Evolutionary conservation across 1,284 basidiomycete genomes (phyloP).

Genomic region (Moesziomyces parantarcticus): DNA sequence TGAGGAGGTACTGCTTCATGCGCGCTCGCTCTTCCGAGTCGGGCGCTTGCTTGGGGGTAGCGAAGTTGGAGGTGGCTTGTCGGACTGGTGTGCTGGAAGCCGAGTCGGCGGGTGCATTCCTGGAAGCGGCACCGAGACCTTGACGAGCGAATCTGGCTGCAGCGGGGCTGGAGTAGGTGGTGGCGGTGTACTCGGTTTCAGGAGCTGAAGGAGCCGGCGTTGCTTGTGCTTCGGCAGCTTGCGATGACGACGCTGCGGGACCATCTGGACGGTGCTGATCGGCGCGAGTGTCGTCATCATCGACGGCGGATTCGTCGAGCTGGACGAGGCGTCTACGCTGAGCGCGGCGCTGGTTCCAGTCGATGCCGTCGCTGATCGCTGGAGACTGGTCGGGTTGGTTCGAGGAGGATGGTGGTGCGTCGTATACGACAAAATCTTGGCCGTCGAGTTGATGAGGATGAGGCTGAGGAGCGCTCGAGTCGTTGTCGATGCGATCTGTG

Average conservation of each 20-base stretch:
- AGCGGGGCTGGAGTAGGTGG: conserved; percentile 47
- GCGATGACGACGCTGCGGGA: conserved; percentile 1
- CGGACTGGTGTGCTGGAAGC: conserved; percentile 30
- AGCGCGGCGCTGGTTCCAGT: conserved; percentile 34
- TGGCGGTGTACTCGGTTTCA: conserved; percentile 34
- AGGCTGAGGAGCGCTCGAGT: neutral
- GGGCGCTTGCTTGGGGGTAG: conserved; percentile 27
- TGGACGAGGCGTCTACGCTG: conserved; percentile 33
- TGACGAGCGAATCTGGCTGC: conserved; percentile 45
- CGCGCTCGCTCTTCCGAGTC: conserved; percentile 31
- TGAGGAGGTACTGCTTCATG: conserved; percentile 54
- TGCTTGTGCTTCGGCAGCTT: conserved; percentile 12
- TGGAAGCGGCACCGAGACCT: conserved; percentile 6
- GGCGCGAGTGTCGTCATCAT: conserved; percentile 24
- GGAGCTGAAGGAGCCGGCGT: conserved; percentile 10
- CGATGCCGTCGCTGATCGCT: conserved; percentile 6
- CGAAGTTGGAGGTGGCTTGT: conserved; percentile 15
- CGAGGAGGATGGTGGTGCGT: conserved; percentile 17
- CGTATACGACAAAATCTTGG: conserved; percentile 37
- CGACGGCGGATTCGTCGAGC: conserved; percentile 34
- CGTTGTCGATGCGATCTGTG: neutral
- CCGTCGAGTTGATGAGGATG: conserved; percentile 8
- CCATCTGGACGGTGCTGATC: conserved; percentile 4
- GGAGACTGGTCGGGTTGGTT: neutral
- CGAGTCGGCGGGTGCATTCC: conserved; percentile 2